These are phyloP conservation scores for Coprinopsis sp. DNA, from an alignment of 768 basidiomycete species.

Conservation along the genomic window DNA sequence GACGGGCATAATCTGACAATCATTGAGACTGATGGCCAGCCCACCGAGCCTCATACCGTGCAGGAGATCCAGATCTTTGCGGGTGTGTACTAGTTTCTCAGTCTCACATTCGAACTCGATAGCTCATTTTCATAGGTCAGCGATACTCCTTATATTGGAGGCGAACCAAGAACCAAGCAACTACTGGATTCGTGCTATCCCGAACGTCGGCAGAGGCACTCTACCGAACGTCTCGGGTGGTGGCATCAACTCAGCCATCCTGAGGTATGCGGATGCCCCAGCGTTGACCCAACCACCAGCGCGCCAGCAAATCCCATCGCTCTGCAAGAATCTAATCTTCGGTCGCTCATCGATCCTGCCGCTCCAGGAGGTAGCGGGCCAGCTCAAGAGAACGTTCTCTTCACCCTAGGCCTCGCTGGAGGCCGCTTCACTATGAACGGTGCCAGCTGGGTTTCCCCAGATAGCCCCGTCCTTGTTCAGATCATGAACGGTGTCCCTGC, in stretches of 20 bases:
- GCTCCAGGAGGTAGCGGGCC: not conserved
- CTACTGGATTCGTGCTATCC: slow-evolving; percentile 41
- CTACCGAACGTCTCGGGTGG: slow-evolving; percentile 14
- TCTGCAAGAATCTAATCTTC: slow-evolving; percentile 34
- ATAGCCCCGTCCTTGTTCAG: slow-evolving; percentile 45
- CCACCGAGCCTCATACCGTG: slow-evolving; percentile 28
- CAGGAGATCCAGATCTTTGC: slow-evolving; percentile 39
- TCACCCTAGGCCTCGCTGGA: slow-evolving; percentile 28
- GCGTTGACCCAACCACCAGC: slow-evolving; percentile 34
- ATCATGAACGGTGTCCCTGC: slow-evolving; percentile 39
- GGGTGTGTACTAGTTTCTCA: slow-evolving; percentile 14
- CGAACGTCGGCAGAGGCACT: slow-evolving; percentile 19
- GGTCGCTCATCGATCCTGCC: slow-evolving; percentile 22
- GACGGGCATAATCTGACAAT: slow-evolving; percentile 35
- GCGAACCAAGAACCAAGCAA: slow-evolving; percentile 34
- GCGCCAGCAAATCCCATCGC: slow-evolving; percentile 20
- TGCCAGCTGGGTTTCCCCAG: slow-evolving; percentile 17
- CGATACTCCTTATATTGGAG: slow-evolving; percentile 41
- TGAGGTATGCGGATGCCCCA: slow-evolving; percentile 43
- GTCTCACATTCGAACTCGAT: not conserved
- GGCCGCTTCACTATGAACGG: slow-evolving; percentile 14
- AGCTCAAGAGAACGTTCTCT: not conserved
- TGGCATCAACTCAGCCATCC: slow-evolving; percentile 51
- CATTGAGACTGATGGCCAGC: slow-evolving; percentile 40
- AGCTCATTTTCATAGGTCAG: slow-evolving; percentile 27